Base-by-base conservation (phyloP, 371 early-diverging fungal genomes). In the Vittaforma corneae region DNA sequence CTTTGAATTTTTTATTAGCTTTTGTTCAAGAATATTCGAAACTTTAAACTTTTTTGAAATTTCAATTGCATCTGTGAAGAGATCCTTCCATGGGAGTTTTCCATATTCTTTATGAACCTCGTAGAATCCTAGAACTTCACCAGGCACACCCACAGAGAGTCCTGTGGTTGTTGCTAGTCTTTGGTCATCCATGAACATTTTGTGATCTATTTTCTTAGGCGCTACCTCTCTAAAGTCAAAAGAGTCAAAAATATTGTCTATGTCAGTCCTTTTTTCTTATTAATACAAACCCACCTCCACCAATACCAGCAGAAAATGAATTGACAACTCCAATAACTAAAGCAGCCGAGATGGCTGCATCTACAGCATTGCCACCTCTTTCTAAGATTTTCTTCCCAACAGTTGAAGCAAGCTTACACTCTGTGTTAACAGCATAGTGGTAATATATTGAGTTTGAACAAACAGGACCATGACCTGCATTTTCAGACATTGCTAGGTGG, bases 211-310 rank as follows among this genome's bases (percentile, higher is more conserved):
- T 4, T 80, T 85, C n/a, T 69, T 76, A 2, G 93, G 91, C 0
- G 97, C 94, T 0, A 79, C 81, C 79, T 97, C 98, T 48, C 98
- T 38, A 85, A 87, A 33, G 85, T 82, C 81, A 85, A 81, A 54
- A 88, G 66, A 57, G 20, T 51, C 58, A 29, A 70, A 40, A 4
- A 18, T 24, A 3, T 64, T 52, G 40, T 55, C 50, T 6, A 9
- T 4, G 1, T 56, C 35, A 1, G 51, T 83, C 78, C 29, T 83
- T 76, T 2, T 81, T 70, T 26, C 90, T 85, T 18, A 93, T 81
- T n/a, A 92, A 76, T 86, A 93, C 86, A 76, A 97, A 93, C 2
- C 97, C 97, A 37, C 97, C 97, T 2, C 90, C 92, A 26, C 93
- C 91, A 42, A 90, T 88, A 52, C 98, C 98, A n/a, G 90, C 85